Conservation (phyloP, 805 yeast genomes). For the Yarrowia yakushimensis region DNA sequence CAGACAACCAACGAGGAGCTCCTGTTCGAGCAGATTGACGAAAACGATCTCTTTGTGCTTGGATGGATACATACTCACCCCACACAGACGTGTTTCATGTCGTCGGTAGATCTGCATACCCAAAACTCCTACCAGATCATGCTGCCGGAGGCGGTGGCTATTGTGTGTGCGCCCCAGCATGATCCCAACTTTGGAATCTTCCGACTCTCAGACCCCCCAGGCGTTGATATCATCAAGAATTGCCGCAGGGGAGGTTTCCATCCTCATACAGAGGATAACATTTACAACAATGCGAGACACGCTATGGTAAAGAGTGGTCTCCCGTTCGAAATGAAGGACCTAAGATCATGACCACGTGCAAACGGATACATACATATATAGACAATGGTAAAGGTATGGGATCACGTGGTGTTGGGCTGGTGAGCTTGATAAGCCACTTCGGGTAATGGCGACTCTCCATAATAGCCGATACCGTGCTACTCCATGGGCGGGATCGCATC, state of each 20-base stretch:
- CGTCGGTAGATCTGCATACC: slow-evolving; percentile 65
- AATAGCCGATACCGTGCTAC: not conserved
- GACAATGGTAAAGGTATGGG: not conserved
- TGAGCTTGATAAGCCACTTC: not conserved
- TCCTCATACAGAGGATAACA: slow-evolving; percentile 52
- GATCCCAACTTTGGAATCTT: slow-evolving; percentile 53
- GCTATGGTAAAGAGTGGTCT: slow-evolving; percentile 46
- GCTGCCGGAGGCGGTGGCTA: slow-evolving; percentile 66
- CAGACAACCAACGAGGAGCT: slow-evolving; percentile 57
- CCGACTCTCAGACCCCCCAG: slow-evolving; percentile 64
- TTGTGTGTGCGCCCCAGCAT: slow-evolving; percentile 58
- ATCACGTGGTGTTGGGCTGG: not conserved
- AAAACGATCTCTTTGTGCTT: slow-evolving; percentile 54
- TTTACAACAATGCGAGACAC: slow-evolving; percentile 57
- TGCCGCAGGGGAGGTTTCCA: slow-evolving; percentile 55
- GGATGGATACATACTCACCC: slow-evolving; percentile 80
- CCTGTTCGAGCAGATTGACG: slow-evolving; percentile 54
- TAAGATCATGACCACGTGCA: slow-evolving; percentile 39
- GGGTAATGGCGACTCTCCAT: not conserved
- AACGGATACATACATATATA: not conserved
- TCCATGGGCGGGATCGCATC: not conserved
- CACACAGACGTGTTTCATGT: slow-evolving; percentile 64
- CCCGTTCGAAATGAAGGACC: slow-evolving; percentile 50
- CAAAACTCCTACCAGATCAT: slow-evolving; percentile 65
- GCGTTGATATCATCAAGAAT: slow-evolving; percentile 51